These are phyloP conservation scores for Acanthamoeba triangularis DNA, from an alignment of 208 protist species.

Conservation along the genomic window DNA sequence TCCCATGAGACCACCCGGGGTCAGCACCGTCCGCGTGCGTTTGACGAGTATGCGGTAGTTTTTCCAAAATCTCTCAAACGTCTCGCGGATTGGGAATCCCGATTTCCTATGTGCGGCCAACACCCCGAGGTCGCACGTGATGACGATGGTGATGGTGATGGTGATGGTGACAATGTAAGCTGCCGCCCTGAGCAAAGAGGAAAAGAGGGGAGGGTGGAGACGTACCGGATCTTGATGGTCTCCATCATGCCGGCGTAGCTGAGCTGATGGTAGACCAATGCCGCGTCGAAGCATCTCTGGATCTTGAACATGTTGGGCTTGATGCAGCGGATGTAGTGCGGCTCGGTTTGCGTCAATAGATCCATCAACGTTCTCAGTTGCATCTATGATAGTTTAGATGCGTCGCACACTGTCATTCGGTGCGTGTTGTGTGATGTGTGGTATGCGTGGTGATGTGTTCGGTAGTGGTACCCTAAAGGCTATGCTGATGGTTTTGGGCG, in stretches of 20 bases:
- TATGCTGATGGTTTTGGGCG: background rate
- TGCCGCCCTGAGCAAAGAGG: too few species aligned
- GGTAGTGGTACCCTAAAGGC: background rate
- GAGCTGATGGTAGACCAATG: slow-evolving; percentile 54
- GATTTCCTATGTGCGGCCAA: background rate
- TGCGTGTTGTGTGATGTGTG: background rate
- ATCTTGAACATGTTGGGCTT: slow-evolving; percentile 89
- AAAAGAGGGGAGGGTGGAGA: background rate
- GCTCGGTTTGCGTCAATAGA: slow-evolving; percentile 89
- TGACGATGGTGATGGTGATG: background rate
- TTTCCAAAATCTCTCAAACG: slow-evolving; percentile 1
- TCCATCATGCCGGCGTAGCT: slow-evolving; percentile 85
- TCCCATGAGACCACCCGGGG: background rate
- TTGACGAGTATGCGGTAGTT: background rate
- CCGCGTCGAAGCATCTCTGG: background rate
- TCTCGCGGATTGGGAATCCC: slow-evolving; percentile 77
- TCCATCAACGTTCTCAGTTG: slow-evolving; percentile 83
- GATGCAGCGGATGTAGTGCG: slow-evolving; percentile 97
- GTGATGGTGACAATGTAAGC: background rate
- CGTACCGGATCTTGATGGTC: slow-evolving; percentile 80
- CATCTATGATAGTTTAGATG: slow-evolving; percentile 32
- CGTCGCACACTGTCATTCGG: too few species aligned
- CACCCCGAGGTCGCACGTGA: too few species aligned
- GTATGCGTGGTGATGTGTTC: too few species aligned
- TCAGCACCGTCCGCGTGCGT: background rate